phyloP scores from a whole-genome alignment of 257 asterid genomes.

The Paulownia fortunei region DNA sequence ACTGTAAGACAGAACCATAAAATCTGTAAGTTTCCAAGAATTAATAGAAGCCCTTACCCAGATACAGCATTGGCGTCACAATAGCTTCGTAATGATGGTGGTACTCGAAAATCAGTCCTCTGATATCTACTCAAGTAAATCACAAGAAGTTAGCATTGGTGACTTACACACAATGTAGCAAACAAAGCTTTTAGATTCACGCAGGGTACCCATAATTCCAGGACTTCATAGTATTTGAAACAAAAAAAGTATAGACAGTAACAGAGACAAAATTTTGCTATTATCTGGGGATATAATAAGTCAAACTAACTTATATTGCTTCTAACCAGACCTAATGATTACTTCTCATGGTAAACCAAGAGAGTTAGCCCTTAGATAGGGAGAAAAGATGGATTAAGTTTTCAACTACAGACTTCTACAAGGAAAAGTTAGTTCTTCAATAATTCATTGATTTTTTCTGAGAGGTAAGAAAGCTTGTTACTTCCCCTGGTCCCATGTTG shows the following conservation, averaged over 20 bases:
- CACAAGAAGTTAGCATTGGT: slow-evolving; percentile 14
- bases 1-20: not conserved
- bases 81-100: slow-evolving; percentile 68
- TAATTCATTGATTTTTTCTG: not conserved
- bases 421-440: not conserved
- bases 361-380: not conserved
- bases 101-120: slow-evolving; percentile 82
- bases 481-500: not conserved
- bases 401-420: not conserved
- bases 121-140: slow-evolving; percentile 60
- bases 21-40: not conserved
- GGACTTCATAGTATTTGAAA: not conserved
- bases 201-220: slow-evolving; percentile 1
- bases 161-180: slow-evolving; percentile 11
- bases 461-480: not conserved
- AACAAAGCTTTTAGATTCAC: slow-evolving; percentile 5
- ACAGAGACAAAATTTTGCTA: not conserved
- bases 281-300: not conserved
- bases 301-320: not conserved
- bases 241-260: not conserved
- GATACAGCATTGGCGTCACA: slow-evolving; percentile 48
- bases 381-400: not conserved
- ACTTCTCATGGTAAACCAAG: slow-evolving; percentile 6
- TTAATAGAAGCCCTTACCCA: slow-evolving; percentile 49
- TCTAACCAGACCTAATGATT: not conserved